These are phyloP conservation scores for Paecilomyces fulvus DNA, from an alignment of 2,329 filamentous ascomycete genomes.

Conservation along the genomic window DNA sequence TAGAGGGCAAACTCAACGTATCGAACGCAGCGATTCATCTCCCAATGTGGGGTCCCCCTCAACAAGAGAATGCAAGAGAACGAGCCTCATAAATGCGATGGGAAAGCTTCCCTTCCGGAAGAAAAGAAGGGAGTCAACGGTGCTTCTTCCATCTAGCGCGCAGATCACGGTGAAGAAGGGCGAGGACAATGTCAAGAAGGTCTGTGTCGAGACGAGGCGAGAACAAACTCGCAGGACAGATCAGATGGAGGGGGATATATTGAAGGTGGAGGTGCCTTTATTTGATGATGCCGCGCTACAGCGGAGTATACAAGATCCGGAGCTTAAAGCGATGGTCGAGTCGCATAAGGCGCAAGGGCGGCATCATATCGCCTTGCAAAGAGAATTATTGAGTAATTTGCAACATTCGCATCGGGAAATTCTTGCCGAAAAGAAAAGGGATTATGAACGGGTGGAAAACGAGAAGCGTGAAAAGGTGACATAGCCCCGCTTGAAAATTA, in stretches of 20 bases:
- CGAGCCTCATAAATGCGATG: conserved; percentile 26
- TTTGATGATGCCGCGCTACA: conserved; percentile 27
- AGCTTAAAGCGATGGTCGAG: conserved; percentile 23
- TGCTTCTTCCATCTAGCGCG: conserved; percentile 19
- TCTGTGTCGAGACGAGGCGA: conserved; percentile 20
- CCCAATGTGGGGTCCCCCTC: conserved; percentile 17
- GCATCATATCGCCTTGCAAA: conserved; percentile 27
- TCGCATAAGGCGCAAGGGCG: conserved; percentile 21
- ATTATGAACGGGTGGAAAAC: conserved; percentile 23
- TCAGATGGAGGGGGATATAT: conserved; percentile 10
- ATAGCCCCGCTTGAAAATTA: neutral
- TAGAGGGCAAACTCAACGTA: conserved; percentile 7
- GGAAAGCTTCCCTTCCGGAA: conserved; percentile 29
- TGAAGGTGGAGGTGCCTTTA: conserved; percentile 24
- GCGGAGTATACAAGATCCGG: conserved; percentile 24
- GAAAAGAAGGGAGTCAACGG: conserved; percentile 20
- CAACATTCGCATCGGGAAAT: conserved; percentile 20
- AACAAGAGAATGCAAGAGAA: conserved; percentile 22
- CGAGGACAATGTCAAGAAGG: conserved; percentile 24
- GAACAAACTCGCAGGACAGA: conserved; percentile 3
- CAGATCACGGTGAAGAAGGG: conserved; percentile 18
- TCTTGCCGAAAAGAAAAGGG: conserved; percentile 19
- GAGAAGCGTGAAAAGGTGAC: conserved; percentile 32
- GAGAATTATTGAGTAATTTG: conserved; percentile 20
- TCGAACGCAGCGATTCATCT: conserved; percentile 14